phyloP scores from a whole-genome alignment of 1,284 basidiomycete species.

The Prillingera fragicola region DNA sequence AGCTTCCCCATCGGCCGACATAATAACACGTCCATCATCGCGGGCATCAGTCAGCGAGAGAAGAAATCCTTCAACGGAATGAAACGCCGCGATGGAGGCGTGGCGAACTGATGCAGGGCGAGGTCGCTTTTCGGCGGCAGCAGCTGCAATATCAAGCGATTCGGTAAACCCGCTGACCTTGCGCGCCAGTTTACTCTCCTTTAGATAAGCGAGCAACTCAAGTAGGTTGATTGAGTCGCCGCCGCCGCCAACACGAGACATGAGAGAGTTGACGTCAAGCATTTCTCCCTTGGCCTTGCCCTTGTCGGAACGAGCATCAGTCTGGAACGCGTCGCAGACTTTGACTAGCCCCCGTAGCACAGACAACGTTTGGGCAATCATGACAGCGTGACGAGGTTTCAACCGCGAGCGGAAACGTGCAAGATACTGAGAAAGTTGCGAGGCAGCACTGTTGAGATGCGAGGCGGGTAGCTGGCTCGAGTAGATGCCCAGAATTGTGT shows the following conservation, averaged over 20 bases:
- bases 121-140: neutral
- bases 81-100: slow-evolving; percentile 66
- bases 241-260: slow-evolving; percentile 62
- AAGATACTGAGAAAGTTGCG: slow-evolving; percentile 77
- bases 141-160: slow-evolving; percentile 49
- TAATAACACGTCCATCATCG: slow-evolving; percentile 59
- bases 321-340: slow-evolving; percentile 55
- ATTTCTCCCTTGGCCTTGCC: slow-evolving; percentile 36
- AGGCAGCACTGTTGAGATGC: slow-evolving; percentile 60
- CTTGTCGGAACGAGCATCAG: slow-evolving; percentile 26
- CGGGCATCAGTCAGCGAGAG: slow-evolving; percentile 71
- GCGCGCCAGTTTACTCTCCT: slow-evolving; percentile 69
- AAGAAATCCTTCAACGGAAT: slow-evolving; percentile 78
- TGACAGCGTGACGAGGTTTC: slow-evolving; percentile 66
- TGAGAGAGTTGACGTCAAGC: slow-evolving; percentile 54
- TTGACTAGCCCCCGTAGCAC: slow-evolving; percentile 64
- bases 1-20: slow-evolving; percentile 31
- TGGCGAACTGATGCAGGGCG: slow-evolving; percentile 23
- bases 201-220: slow-evolving; percentile 77
- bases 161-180: slow-evolving; percentile 74
- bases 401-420: slow-evolving; percentile 71
- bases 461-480: slow-evolving; percentile 62
- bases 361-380: slow-evolving; percentile 70
- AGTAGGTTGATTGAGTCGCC: slow-evolving; percentile 67
- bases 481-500: slow-evolving; percentile 81